Evolutionary conservation across 1,139 yeast species (phyloP), one percentile per base, ranked within the genome.

Genomic region (Kodamaea fungicola): DNA sequence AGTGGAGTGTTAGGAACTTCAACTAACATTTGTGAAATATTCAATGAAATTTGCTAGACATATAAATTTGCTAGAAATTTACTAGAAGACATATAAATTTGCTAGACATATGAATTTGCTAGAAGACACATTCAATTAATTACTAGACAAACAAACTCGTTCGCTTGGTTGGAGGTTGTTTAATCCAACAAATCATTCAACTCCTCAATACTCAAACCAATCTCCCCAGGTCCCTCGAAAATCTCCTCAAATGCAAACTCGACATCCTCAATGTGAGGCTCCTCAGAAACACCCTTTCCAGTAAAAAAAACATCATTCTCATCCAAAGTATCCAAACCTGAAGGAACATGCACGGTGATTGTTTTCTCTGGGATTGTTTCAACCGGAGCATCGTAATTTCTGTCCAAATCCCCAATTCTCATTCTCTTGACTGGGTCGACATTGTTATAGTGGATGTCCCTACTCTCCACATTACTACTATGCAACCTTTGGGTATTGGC

Each of bases 131-230:
- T n/a, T n/a, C n/a, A n/a, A n/a, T n/a, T n/a, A n/a, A n/a, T n/a
- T n/a, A n/a, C n/a, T n/a, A n/a, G n/a, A n/a, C n/a, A n/a, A n/a
- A n/a, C 19, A 16, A 16, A 16, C 19, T 16, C 19, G 19, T 16
- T 16, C 19, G 19, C 5, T 16, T 16, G 19, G 3, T 16, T 16
- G 19, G 3, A 16, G 19, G 3, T 16, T 8, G 16, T 3, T 34
- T 53, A 64, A 51, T 67, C 73, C 41, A 70, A 57, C 43, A 70
- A 58, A 35, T 62, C 69, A 34, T 59, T 51, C 34, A 70, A 55
- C 34, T 70, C 76, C 19, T 59, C 54, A 9, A 51, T 51, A 13
- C 57, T 52, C 40, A 70, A 59, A 1, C 75, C 76, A 8, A 64
- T 40, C 12, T 39, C 37, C 26, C 43, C 41, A 8, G 38, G 30